These are phyloP conservation scores for Geotrichum cucujoidarum DNA, from an alignment of 1,139 yeast species.

Conservation along the genomic window DNA sequence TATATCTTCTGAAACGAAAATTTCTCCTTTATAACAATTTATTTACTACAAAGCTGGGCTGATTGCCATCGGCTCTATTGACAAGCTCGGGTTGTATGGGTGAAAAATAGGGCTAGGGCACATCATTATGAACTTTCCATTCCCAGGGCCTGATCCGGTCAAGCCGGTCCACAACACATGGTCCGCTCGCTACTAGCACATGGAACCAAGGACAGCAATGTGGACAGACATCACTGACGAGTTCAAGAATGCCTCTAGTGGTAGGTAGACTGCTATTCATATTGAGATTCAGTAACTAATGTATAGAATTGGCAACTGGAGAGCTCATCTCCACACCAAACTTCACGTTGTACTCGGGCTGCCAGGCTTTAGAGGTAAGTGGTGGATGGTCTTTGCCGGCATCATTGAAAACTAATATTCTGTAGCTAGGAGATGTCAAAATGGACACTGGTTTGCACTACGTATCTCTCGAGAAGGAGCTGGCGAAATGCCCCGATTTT, in stretches of 20 bases:
- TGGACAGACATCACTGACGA: conserved; percentile 28
- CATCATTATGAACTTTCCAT: no score
- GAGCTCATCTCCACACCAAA: conserved; percentile 30
- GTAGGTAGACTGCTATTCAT: conserved; percentile 9
- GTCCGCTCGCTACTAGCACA: not conserved
- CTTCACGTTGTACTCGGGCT: conserved; percentile 34
- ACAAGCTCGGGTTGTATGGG: no score
- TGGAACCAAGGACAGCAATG: not conserved
- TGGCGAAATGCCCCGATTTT: conserved; percentile 26
- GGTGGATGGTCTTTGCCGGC: not conserved
- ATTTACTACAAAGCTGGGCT: no score
- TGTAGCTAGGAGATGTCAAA: conserved; percentile 34
- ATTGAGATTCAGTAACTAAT: not conserved
- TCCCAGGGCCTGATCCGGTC: no score
- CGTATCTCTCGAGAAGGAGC: conserved; percentile 28
- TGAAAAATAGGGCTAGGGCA: no score
- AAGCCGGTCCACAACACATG: no score
- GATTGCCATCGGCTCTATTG: no score
- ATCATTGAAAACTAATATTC: not conserved
- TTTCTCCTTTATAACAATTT: no score
- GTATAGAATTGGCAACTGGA: conserved; percentile 29
- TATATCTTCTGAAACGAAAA: no score
- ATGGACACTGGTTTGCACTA: conserved; percentile 41
- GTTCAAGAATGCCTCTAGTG: conserved; percentile 23
- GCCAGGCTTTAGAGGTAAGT: conserved; percentile 37